A percentile compares a stretch with the other conserved stretches of the same genome.
Evolutionary conservation across 495 filamentous ascomycete species (phyloP).

Genomic region (Neurospora terricola): DNA sequence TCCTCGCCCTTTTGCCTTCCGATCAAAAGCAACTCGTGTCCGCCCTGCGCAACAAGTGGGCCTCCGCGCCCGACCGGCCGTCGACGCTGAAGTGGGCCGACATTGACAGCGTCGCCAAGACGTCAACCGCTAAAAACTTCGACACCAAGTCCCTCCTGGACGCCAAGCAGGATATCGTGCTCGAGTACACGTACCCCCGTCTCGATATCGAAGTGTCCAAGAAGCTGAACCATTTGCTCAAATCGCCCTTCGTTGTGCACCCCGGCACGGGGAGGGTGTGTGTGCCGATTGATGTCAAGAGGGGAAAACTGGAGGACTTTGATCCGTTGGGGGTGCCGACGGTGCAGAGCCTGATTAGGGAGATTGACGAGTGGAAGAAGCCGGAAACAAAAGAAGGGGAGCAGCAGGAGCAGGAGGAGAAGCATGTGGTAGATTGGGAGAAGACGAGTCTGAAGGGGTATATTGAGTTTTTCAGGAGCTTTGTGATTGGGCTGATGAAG

Average conservation of each 20-base stretch:
- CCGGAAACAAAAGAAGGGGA: constrained; percentile 62
- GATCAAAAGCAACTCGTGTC: constrained; percentile 58
- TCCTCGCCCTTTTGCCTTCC: constrained; percentile 63
- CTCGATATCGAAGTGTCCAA: constrained; percentile 94
- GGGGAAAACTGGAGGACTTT: constrained; percentile 55
- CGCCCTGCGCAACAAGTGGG: constrained; percentile 81
- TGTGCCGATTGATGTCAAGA: constrained; percentile 72
- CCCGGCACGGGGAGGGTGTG: constrained; percentile 89
- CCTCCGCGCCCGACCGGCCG: constrained; percentile 62
- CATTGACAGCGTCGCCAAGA: constrained; percentile 75
- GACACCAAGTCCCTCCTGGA: constrained; percentile 62
- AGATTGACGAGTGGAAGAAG: constrained; percentile 67
- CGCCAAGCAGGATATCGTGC: constrained; percentile 84
- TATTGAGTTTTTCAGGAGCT: constrained; percentile 75
- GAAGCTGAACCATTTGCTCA: constrained; percentile 94
- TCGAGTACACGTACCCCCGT: constrained; percentile 97
- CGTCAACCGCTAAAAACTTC: constrained; percentile 49
- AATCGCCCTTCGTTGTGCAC: constrained; percentile 92
- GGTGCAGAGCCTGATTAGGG: constrained; percentile 62
- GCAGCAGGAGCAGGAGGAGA: constrained; percentile 18
- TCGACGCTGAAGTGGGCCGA: constrained; percentile 83
- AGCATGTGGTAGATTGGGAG: constrained; percentile 71
- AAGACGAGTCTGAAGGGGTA: constrained; percentile 93
- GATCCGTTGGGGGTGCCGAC: constrained; percentile 83
- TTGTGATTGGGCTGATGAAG: constrained; percentile 67